Base-by-base conservation (phyloP, 1,139 yeast genomes). In the Zhuliangozyma parablackwelliae region DNA sequence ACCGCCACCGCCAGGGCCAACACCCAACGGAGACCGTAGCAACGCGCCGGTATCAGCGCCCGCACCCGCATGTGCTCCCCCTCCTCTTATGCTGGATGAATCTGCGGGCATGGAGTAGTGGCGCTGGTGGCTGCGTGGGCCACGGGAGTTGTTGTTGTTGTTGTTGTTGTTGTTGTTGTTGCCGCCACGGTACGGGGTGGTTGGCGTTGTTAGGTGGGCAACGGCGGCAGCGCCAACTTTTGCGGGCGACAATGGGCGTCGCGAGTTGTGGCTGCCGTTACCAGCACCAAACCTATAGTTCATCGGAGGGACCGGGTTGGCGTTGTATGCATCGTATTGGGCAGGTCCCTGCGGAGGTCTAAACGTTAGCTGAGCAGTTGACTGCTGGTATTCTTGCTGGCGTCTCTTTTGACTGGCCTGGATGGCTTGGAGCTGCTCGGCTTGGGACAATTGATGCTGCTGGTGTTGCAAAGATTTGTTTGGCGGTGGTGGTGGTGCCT, bases 211-310 rank as follows among this genome's bases (percentile, higher is more conserved):
- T 12, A 79, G 56, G 32, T 72, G 72, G 2, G 87, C 82, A 1
- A 82, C 85, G 0, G 88, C 87, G 21, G 74, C 77, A 1, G 88
- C 88, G 1, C 89, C 89, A 9, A 81, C 68, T 49, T 80, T 79
- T 0, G 88, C 85, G 0, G 90, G 90, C 2, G 88, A 82, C 23
- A 73, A 36, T 16, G 64, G 54, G 36, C 61, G 24, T 44, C 48
- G 38, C 13, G 39, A 27, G 27, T 45, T 29, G 31, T 36, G 32
- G 10, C 47, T 6, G 23, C 42, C 34, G 7, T 49, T 39, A 5
- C 59, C 57, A 8, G 67, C 57, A 2, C 78, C 78, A 51, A 72
- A 72, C 35, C 63, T 56, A 48, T 60, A 74, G 29, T 57, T 59
- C 29, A 59, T 51, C 32, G 75, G 73, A 3, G 72, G 64, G 13